Percentiles rank a stretch among this genome's conserved stretches.
Evolutionary conservation across 1,284 basidiomycete genomes (phyloP).

Genomic region (Sanghuangporus baumii): DNA sequence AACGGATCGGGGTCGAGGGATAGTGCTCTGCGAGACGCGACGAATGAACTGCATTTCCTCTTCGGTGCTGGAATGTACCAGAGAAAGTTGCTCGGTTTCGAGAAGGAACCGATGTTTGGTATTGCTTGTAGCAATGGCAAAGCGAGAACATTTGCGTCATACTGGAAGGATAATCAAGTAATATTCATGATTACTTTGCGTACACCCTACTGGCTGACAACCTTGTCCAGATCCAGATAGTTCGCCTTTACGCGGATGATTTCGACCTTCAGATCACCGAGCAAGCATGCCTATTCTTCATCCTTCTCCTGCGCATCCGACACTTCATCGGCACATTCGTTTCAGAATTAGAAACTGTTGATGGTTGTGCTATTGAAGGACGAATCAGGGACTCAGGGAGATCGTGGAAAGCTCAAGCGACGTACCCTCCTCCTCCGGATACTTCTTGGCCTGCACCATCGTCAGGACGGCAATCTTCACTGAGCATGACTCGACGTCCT

Average conservation of each 20-base stretch:
- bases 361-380: neutral
- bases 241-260: constrained; percentile 1
- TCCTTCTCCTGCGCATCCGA: constrained; percentile 1
- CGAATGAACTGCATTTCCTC: constrained; percentile 2
- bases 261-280: neutral
- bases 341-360: neutral
- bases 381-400: neutral
- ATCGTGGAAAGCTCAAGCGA: constrained; percentile 6
- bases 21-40: neutral
- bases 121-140: constrained; percentile 1
- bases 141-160: neutral
- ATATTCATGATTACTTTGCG: neutral
- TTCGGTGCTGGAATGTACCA: constrained; percentile 4
- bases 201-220: neutral
- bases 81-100: neutral
- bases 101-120: constrained; percentile 5
- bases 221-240: constrained; percentile 3
- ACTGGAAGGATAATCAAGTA: constrained; percentile 10
- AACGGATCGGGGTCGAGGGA: neutral
- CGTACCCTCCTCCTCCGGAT: neutral
- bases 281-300: constrained; percentile 7
- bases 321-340: neutral
- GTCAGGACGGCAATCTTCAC: too few species aligned
- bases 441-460: neutral
- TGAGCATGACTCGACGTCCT: too few species aligned